Evolutionary conservation across 1,284 basidiomycete genomes (phyloP).

Genomic region (Fistulinella staudtii): DNA sequence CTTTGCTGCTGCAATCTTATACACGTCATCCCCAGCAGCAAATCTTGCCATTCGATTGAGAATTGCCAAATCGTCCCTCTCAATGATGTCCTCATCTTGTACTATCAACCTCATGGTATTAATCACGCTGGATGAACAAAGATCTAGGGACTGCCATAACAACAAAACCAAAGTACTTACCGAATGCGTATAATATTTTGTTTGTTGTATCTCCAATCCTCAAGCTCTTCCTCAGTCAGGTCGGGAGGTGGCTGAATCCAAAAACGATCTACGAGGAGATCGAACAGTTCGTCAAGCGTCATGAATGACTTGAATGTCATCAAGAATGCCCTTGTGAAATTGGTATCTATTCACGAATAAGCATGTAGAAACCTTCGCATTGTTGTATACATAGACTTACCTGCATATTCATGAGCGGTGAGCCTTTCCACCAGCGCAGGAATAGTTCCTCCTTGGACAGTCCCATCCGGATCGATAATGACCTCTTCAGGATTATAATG

Average conservation of each 20-base stretch:
- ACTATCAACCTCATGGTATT: conserved; percentile 60
- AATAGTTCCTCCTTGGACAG: conserved; percentile 68
- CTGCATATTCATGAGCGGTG: conserved; percentile 64
- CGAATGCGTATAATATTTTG: conserved; percentile 67
- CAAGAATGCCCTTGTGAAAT: conserved; percentile 74
- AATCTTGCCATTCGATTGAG: conserved; percentile 56
- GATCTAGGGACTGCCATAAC: neutral
- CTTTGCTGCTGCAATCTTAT: conserved; percentile 45
- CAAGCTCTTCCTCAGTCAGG: conserved; percentile 49
- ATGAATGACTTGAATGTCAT: conserved; percentile 83
- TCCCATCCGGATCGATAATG: conserved; percentile 62
- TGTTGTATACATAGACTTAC: conserved; percentile 32
- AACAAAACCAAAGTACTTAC: conserved; percentile 32
- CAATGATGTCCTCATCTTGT: conserved; percentile 53
- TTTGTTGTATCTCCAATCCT: conserved; percentile 68
- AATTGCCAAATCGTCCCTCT: conserved; percentile 52
- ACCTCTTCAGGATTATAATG: conserved; percentile 65
- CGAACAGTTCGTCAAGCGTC: conserved; percentile 61
- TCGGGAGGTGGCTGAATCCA: conserved; percentile 57
- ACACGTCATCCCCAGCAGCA: conserved; percentile 44
- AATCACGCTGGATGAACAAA: conserved; percentile 41
- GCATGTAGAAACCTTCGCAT: neutral
- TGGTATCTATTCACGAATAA: conserved; percentile 42
- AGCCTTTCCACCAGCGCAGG: conserved; percentile 66
- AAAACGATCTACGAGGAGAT: conserved; percentile 64